Evolutionary conservation across 2,329 filamentous ascomycete species (phyloP), one percentile per base, ranked within the genome.

Genomic region (Xylaria sp.): DNA sequence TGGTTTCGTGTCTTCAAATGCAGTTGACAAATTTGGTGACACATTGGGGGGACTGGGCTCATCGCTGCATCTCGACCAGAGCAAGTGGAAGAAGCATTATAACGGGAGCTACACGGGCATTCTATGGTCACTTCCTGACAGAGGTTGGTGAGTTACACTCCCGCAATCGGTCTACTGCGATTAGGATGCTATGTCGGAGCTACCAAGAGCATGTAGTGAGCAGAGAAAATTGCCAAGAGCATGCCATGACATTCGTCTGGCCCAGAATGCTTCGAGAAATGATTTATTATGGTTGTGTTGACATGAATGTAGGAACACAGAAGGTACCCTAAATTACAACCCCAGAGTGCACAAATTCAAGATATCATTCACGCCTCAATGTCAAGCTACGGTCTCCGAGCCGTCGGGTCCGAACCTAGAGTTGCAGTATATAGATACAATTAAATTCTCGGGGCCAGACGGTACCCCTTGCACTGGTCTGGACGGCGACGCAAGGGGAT

Each of bases 261-360:
- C 23, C 9, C 7, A 9, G 23, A 50, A 25, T 10, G 45, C 28
- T n/a, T 23, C 25, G 13, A 34, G 36, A 32, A 36, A n/a, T 30
- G 23, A 55, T 15, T 13, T 4, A 18, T 15, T 4, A 48, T 15
- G 34, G 15, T 63, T 13, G 66, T 48, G 9, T 45, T 63, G 1
- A 43, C 43, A 20, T 41, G 20, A n/a, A 20, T 2, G 10, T 50
- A 77, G 76, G 90, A 93, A 93, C 75, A 92, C 90, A 0, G 81
- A 92, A 72, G 90, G 89, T 52, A 92, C 90, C 9, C 72, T 90
- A 20, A 92, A 92, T 76, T 91, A 85, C 76, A 87, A 91, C 71
- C 84, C 86, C 3, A 85, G 91, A 39, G 83, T 93, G 32, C 91
- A 93, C 78, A 90, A 91, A 75, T 89, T 92, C 76, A 76, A 81